phyloP scores from a whole-genome alignment of 106 monocot genomes.

The Ottelia alismoides region DNA sequence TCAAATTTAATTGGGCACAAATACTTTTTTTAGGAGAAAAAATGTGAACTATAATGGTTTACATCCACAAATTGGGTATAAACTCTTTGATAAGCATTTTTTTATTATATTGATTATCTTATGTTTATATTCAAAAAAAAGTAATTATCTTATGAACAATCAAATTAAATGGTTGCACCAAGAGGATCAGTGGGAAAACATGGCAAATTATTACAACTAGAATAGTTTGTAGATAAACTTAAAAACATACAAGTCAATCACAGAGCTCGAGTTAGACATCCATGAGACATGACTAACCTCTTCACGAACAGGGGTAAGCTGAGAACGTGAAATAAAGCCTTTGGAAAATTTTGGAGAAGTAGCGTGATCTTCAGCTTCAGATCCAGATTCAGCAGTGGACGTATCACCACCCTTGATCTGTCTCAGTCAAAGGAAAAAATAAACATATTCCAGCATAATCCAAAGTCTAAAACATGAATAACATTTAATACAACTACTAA shows the following conservation, averaged over 20 bases:
- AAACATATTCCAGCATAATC: not conserved
- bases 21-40: too few relatives aligned
- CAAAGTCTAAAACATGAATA: too few relatives aligned
- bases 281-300: conserved; percentile 22
- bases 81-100: too few relatives aligned
- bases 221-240: too few relatives aligned
- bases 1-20: too few relatives aligned
- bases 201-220: too few relatives aligned
- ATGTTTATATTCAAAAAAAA: not conserved
- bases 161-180: too few relatives aligned
- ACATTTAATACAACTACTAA: not conserved
- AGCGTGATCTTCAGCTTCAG: conserved; percentile 71
- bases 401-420: conserved; percentile 63
- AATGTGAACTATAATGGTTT: too few relatives aligned
- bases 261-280: not conserved
- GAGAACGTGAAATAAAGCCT: conserved; percentile 22
- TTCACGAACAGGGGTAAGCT: conserved; percentile 64
- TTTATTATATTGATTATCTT: too few relatives aligned
- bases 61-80: too few relatives aligned
- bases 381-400: conserved; percentile 70
- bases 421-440: conserved; percentile 1
- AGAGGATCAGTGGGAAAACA: not conserved
- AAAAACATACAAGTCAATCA: not conserved
- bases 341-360: conserved; percentile 28
- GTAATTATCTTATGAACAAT: not conserved